A percentile compares a stretch with the other conserved stretches of the same genome.
These are phyloP conservation scores for Jimgerdemannia lactiflua DNA, from an alignment of 192 early-diverging fungal genomes.

Conservation along the genomic window DNA sequence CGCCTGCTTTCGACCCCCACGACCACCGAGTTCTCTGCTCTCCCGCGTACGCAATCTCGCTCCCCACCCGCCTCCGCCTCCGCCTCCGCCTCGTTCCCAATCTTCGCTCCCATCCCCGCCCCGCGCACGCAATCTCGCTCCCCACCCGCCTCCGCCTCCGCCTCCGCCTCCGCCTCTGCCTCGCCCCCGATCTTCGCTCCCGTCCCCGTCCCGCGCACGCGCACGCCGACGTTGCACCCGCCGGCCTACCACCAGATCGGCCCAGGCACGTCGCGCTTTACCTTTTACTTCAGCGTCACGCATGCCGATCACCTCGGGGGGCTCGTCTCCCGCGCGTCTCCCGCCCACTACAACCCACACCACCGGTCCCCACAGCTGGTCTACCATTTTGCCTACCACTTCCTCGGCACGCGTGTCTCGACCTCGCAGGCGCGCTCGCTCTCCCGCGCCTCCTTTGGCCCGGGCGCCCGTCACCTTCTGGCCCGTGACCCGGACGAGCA, in stretches of 20 bases:
- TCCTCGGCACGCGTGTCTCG: slow-evolving; percentile 14
- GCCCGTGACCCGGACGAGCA: neutral
- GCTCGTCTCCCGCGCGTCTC: slow-evolving; percentile 11
- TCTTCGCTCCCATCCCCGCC: slow-evolving; percentile 2
- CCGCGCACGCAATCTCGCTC: neutral
- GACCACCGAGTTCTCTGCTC: no score
- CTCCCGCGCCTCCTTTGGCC: slow-evolving; percentile 1
- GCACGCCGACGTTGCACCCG: no score
- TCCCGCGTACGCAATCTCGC: slow-evolving; percentile 1
- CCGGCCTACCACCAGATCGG: slow-evolving; percentile 29
- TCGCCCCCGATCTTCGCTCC: slow-evolving; percentile 1
- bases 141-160: neutral
- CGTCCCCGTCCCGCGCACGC: no score
- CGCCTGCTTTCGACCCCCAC: no score
- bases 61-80: neutral
- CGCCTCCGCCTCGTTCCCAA: neutral
- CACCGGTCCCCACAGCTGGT: neutral
- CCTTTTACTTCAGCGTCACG: slow-evolving; percentile 27
- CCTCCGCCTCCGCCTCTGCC: neutral
- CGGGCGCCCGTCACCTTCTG: neutral
- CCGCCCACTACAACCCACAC: neutral
- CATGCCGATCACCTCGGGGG: slow-evolving; percentile 21
- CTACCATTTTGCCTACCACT: slow-evolving; percentile 25
- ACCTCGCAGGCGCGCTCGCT: slow-evolving; percentile 3
- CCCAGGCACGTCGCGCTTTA: slow-evolving; percentile 16